phyloP scores from a whole-genome alignment of 2,329 filamentous ascomycete genomes.

The Exophiala viscosa region DNA sequence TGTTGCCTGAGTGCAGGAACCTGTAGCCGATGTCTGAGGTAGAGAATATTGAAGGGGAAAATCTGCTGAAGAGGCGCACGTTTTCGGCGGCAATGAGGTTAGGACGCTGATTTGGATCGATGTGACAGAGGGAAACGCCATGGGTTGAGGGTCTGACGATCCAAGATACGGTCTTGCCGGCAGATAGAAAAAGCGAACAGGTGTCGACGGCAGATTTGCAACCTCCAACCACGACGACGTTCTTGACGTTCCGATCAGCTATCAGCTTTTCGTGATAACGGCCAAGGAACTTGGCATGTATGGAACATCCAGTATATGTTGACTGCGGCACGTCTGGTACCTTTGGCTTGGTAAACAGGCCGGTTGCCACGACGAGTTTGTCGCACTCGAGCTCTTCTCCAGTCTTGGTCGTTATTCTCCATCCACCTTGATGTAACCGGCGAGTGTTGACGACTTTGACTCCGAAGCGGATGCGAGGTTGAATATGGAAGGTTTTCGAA shows the following conservation, averaged over 20 bases:
- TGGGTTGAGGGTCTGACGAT: conserved; percentile 1
- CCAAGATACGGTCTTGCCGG: conserved; percentile 6
- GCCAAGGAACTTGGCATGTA: conserved; percentile 6
- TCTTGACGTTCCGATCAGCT: background rate
- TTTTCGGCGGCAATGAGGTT: conserved; percentile 1
- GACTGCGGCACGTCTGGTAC: conserved; percentile 13
- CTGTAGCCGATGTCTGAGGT: conserved; percentile 4
- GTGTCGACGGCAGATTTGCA: conserved; percentile 11
- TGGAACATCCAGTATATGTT: background rate
- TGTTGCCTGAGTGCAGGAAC: conserved; percentile 4
- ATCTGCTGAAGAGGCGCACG: conserved; percentile 2
- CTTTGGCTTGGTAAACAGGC: conserved; percentile 30
- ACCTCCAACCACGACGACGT: conserved; percentile 11
- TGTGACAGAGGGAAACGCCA: conserved; percentile 6
- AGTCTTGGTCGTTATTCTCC: conserved; percentile 25
- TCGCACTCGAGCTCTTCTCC: conserved; percentile 26
- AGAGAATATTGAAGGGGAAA: conserved; percentile 2
- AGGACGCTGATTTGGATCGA: background rate
- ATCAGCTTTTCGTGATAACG: conserved; percentile 1
- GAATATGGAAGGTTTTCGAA: conserved; percentile 27
- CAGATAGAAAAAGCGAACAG: conserved; percentile 5
- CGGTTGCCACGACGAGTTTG: conserved; percentile 31
- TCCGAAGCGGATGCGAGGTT: conserved; percentile 27
- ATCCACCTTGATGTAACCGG: conserved; percentile 28
- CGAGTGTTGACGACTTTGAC: conserved; percentile 27